Conservation (phyloP, 164 flowering plant genomes). For the Brasenia schreberi region DNA sequence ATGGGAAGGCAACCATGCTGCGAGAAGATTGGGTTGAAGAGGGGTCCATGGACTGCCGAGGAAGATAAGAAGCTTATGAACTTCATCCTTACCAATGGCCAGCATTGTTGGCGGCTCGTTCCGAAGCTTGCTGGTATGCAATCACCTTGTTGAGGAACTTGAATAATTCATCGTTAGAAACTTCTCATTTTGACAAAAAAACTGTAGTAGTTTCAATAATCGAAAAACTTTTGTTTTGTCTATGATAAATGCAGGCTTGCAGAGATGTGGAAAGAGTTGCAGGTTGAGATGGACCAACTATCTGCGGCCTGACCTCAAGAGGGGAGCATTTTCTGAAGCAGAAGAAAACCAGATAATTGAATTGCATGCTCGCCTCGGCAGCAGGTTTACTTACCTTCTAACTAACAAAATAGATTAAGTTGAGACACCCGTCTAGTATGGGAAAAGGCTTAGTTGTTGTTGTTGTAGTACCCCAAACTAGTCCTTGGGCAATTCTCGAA, state of each 20-base stretch:
- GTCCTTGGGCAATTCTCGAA: no score
- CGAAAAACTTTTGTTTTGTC: no score
- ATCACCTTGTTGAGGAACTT: background rate
- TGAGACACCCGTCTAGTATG: no score
- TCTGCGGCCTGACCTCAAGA: constrained; percentile 66
- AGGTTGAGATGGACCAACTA: constrained; percentile 76
- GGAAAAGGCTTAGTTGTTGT: no score
- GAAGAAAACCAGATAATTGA: constrained; percentile 64
- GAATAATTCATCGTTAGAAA: no score
- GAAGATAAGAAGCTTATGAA: constrained; percentile 70
- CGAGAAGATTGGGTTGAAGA: constrained; percentile 60
- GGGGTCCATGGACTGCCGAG: constrained; percentile 78
- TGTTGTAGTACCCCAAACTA: no score
- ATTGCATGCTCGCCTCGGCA: constrained; percentile 55
- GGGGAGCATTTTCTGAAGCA: constrained; percentile 46
- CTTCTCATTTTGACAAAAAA: no score
- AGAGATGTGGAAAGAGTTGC: constrained; percentile 81
- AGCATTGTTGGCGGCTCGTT: constrained; percentile 67
- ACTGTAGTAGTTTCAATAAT: no score
- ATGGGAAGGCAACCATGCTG: constrained; percentile 85
- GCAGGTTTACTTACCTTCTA: constrained; percentile 24
- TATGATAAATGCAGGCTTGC: constrained; percentile 26
- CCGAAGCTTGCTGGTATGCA: constrained; percentile 67
- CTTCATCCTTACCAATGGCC: constrained; percentile 71
- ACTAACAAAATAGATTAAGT: no score